These are phyloP conservation scores for Geosmithia flava DNA, from an alignment of 2,329 filamentous ascomycete genomes.

Conservation along the genomic window DNA sequence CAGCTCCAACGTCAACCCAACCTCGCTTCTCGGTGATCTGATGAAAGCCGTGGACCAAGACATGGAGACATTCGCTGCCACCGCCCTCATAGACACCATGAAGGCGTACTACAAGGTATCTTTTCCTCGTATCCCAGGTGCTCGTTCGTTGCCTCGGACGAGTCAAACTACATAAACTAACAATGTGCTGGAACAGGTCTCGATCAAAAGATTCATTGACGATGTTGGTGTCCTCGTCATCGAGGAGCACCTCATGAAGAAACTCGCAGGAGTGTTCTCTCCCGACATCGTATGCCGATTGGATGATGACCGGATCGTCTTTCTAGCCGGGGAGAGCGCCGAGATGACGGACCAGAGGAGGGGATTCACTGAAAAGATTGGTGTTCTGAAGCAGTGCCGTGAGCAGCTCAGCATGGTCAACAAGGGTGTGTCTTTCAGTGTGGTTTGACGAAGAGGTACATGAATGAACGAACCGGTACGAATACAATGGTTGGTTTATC, in stretches of 20 bases:
- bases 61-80: slow-evolving; percentile 17
- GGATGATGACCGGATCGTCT: slow-evolving; percentile 4
- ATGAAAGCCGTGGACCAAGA: slow-evolving; percentile 11
- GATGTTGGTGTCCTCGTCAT: slow-evolving; percentile 17
- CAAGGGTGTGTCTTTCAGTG: background rate
- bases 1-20: slow-evolving; percentile 5
- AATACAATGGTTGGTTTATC: no score
- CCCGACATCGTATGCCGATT: slow-evolving; percentile 6
- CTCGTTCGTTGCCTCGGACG: no score
- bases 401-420: background rate
- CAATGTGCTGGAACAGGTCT: background rate
- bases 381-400: background rate
- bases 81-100: slow-evolving; percentile 19
- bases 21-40: slow-evolving; percentile 9
- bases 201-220: slow-evolving; percentile 17
- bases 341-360: background rate
- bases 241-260: slow-evolving; percentile 15
- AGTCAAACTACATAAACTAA: no score
- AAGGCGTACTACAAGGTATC: slow-evolving; percentile 24
- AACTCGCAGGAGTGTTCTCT: slow-evolving; percentile 11
- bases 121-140: no score
- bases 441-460: no score
- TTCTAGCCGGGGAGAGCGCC: slow-evolving; percentile 2
- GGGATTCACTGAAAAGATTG: background rate
- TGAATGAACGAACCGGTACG: no score